phyloP scores from a whole-genome alignment of 78 protist species.

The Polysphondylium violaceum region DNA sequence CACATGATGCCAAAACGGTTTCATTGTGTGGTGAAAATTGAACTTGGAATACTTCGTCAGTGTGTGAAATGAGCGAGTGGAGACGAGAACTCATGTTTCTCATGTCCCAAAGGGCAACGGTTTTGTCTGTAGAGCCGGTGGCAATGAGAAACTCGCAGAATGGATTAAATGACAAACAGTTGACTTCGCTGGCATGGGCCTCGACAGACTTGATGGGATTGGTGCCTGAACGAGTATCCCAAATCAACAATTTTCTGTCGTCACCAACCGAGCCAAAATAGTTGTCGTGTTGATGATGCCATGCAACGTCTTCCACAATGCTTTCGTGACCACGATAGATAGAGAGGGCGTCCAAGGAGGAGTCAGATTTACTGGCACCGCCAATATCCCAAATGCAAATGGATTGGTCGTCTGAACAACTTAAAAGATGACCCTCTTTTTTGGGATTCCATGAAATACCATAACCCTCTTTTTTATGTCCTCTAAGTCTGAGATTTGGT shows the following conservation, averaged over 20 bases:
- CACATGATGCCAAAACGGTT: conserved; percentile 89
- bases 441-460: conserved; percentile 95
- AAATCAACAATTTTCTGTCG: conserved; percentile 86
- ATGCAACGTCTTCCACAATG: conserved; percentile 91
- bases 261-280: conserved; percentile 95
- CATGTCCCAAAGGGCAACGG: conserved; percentile 96
- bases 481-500: conserved; percentile 88
- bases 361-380: conserved; percentile 36
- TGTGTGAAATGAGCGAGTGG: conserved; percentile 86
- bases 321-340: conserved; percentile 80
- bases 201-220: conserved; percentile 37
- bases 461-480: conserved; percentile 98
- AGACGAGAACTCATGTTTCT: conserved; percentile 86
- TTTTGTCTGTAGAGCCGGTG: conserved; percentile 94
- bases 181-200: conserved; percentile 91
- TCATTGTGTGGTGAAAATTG: conserved; percentile 94
- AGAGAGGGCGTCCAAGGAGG: conserved; percentile 24
- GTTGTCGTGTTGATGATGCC: conserved; percentile 84
- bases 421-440: conserved; percentile 82
- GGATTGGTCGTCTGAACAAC: conserved; percentile 92
- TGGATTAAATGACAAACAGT: conserved; percentile 94
- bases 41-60: conserved; percentile 86
- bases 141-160: conserved; percentile 88
- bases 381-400: conserved; percentile 95
- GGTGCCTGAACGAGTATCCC: conserved; percentile 19